Percentiles rank a stretch among this genome's conserved stretches.
These are phyloP conservation scores for Rhododendron simsii DNA, from an alignment of 148 eudicot genomes.

Conservation along the genomic window DNA sequence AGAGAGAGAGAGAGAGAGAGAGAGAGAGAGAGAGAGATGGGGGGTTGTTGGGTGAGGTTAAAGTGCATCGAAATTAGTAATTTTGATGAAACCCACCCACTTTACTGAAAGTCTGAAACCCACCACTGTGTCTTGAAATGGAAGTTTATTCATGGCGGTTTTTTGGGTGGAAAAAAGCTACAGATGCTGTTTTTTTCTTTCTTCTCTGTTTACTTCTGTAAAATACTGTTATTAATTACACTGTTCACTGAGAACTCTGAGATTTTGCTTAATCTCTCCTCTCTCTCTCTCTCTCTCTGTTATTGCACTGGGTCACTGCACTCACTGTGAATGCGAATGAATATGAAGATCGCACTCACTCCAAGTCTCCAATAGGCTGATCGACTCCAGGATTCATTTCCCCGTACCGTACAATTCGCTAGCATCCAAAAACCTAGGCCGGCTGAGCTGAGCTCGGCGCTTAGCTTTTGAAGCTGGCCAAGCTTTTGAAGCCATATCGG, in stretches of 20 bases:
- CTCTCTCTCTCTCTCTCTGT: neutral
- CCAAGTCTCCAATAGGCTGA: neutral
- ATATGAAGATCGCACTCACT: neutral
- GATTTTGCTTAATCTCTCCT: neutral
- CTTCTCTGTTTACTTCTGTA: neutral
- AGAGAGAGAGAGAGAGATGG: neutral
- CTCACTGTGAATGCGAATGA: neutral
- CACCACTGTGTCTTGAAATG: neutral
- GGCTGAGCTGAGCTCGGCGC: neutral
- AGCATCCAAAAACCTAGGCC: neutral
- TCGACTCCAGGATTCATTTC: neutral
- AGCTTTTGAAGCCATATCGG: no score
- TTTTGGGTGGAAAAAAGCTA: neutral
- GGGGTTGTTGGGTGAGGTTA: neutral
- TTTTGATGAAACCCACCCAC: slow-evolving; percentile 1
- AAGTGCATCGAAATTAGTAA: slow-evolving; percentile 23
- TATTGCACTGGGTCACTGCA: neutral
- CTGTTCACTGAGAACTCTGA: neutral
- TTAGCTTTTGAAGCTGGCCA: neutral
- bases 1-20: neutral
- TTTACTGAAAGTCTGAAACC: neutral
- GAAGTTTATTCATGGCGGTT: slow-evolving; percentile 14
- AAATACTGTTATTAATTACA: neutral
- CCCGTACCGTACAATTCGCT: neutral
- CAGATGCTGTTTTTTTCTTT: neutral